Conservation (phyloP, 140 eudicot genomes). For the Senecio squalidus region DNA sequence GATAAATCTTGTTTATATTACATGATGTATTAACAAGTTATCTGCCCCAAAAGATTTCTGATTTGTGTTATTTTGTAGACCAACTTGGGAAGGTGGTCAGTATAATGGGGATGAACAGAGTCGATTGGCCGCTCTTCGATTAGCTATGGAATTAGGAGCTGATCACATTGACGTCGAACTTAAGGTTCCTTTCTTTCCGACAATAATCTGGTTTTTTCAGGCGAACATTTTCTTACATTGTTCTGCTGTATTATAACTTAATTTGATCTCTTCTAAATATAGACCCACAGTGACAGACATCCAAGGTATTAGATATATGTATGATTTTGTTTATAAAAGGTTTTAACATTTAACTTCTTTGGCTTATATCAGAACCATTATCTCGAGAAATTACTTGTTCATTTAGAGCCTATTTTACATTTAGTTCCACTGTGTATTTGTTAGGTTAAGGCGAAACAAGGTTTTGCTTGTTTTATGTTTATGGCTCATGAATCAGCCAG, state of each 20-base stretch:
- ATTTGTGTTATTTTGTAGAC: slow-evolving; percentile 40
- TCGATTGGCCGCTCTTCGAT: slow-evolving; percentile 59
- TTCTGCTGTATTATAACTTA: background rate
- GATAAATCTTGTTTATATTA: background rate
- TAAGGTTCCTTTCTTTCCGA: slow-evolving; percentile 46
- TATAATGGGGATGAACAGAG: slow-evolving; percentile 79
- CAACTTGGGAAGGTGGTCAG: slow-evolving; percentile 96
- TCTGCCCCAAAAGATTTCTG: slow-evolving; percentile 11
- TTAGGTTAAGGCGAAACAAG: background rate
- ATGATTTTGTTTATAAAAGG: background rate
- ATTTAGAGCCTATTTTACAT: no score
- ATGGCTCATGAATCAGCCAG: background rate
- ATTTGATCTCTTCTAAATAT: background rate
- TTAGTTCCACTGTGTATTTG: no score
- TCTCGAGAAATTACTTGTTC: background rate
- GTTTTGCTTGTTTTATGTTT: background rate
- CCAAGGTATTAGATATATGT: background rate
- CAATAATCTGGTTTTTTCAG: background rate
- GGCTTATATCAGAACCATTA: background rate
- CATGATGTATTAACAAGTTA: background rate
- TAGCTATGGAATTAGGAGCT: slow-evolving; percentile 95
- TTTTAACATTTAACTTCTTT: background rate
- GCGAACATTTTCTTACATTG: background rate
- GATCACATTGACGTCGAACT: slow-evolving; percentile 93
- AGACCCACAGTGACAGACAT: background rate